Percentiles rank a stretch among this genome's conserved stretches.
These are phyloP conservation scores for Dioscorea zingiberensis DNA, from an alignment of 106 monocot genomes.

Conservation along the genomic window DNA sequence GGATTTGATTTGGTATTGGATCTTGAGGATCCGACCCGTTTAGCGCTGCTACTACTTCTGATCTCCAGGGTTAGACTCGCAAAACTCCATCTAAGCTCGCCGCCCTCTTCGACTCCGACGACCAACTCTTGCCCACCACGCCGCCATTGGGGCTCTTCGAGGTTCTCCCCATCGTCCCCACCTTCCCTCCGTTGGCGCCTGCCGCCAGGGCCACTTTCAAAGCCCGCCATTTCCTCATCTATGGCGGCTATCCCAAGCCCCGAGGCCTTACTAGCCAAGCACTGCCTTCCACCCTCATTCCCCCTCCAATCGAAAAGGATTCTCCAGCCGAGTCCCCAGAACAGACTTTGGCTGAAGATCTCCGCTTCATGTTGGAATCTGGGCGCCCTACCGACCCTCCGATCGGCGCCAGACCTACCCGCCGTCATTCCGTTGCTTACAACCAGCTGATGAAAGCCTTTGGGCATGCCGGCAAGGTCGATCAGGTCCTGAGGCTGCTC, in stretches of 20 bases:
- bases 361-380: neutral
- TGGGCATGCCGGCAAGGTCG: constrained; percentile 1
- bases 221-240: neutral
- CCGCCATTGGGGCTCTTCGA: too few species aligned
- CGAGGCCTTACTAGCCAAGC: neutral
- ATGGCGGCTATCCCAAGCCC: neutral
- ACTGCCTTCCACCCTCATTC: neutral
- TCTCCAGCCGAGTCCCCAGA: neutral
- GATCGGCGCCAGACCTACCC: neutral
- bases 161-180: neutral
- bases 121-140: too few species aligned
- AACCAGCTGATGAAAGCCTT: constrained; percentile 6
- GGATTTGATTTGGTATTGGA: too few species aligned
- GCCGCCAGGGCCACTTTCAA: neutral
- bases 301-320: neutral
- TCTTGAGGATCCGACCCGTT: too few species aligned
- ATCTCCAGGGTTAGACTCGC: too few species aligned
- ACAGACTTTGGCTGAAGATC: too few species aligned
- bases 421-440: neutral
- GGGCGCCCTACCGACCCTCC: neutral
- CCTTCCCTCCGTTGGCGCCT: constrained; percentile 3
- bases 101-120: too few species aligned
- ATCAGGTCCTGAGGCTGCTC: constrained; percentile 3
- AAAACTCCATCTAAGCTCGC: too few species aligned
- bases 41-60: too few species aligned